Conservation (phyloP, 768 basidiomycete species). For the Tubosaeta sp. region DNA sequence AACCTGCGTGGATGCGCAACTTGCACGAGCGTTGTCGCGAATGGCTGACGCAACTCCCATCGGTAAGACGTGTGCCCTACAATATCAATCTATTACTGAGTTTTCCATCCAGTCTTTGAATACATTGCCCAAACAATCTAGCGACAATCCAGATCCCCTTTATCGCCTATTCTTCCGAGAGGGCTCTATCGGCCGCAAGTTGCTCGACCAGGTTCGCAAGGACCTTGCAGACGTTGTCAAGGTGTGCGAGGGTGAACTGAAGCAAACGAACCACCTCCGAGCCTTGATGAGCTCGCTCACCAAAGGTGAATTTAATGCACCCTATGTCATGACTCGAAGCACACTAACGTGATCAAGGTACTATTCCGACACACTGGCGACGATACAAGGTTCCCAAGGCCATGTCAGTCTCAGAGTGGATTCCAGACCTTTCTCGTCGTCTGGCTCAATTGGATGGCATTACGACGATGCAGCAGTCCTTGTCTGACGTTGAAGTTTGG, state of each 20-base stretch:
- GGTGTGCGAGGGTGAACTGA: slow-evolving; percentile 82
- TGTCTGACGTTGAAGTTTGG: slow-evolving; percentile 78
- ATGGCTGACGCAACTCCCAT: slow-evolving; percentile 76
- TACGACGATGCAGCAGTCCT: slow-evolving; percentile 45
- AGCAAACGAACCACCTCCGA: slow-evolving; percentile 96
- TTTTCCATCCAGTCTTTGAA: slow-evolving; percentile 50
- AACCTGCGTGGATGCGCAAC: slow-evolving; percentile 94
- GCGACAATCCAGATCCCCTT: slow-evolving; percentile 78
- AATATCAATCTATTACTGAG: slow-evolving; percentile 9
- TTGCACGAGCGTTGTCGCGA: slow-evolving; percentile 78
- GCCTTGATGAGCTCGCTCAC: slow-evolving; percentile 84
- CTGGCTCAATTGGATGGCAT: slow-evolving; percentile 80
- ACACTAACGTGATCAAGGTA: slow-evolving; percentile 47
- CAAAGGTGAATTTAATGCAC: slow-evolving; percentile 57
- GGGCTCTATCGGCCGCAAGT: slow-evolving; percentile 69
- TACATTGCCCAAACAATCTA: slow-evolving; percentile 57
- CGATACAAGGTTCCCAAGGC: slow-evolving; percentile 82
- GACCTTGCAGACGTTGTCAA: slow-evolving; percentile 80
- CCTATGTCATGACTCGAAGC: not conserved
- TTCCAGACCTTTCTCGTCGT: slow-evolving; percentile 75
- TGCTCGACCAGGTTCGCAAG: slow-evolving; percentile 73
- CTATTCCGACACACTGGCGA: slow-evolving; percentile 85
- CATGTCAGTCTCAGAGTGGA: slow-evolving; percentile 83
- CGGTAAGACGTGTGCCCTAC: slow-evolving; percentile 40
- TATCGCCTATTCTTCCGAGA: slow-evolving; percentile 88